Evolutionary conservation across 352 stramenopile species (phyloP).

Genomic region (Discostella stelligera): DNA sequence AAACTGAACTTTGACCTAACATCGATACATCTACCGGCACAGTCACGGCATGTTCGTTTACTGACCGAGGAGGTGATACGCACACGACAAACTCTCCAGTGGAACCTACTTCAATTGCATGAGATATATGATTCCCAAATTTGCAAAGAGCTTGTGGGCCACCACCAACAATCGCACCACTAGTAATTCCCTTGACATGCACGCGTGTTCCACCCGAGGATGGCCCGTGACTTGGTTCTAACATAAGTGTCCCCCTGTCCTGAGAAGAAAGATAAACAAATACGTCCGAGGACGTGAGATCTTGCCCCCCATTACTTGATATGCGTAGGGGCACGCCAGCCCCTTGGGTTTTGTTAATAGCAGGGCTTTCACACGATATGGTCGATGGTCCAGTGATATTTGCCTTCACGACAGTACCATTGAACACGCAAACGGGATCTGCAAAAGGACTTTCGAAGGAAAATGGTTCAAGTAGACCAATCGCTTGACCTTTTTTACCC

Average conservation of each 20-base stretch:
- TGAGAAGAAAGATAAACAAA: slow-evolving; percentile 43
- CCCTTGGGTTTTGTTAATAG: slow-evolving; percentile 25
- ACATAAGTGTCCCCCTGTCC: slow-evolving; percentile 23
- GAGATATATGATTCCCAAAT: slow-evolving; percentile 46
- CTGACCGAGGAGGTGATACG: slow-evolving; percentile 22
- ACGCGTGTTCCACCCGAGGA: slow-evolving; percentile 33
- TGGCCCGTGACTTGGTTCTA: slow-evolving; percentile 50
- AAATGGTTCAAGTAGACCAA: slow-evolving; percentile 30
- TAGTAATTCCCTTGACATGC: slow-evolving; percentile 31
- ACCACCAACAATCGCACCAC: slow-evolving; percentile 16
- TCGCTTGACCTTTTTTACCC: slow-evolving; percentile 10
- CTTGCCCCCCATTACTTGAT: slow-evolving; percentile 42
- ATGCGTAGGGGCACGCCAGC: slow-evolving; percentile 30
- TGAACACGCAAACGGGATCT: slow-evolving; percentile 49
- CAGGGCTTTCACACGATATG: slow-evolving; percentile 43
- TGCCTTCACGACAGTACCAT: slow-evolving; percentile 40
- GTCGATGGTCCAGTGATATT: slow-evolving; percentile 33
- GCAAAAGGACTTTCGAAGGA: slow-evolving; percentile 44
- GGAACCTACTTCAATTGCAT: slow-evolving; percentile 34
- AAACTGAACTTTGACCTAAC: slow-evolving; percentile 33
- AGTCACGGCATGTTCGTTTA: slow-evolving; percentile 25
- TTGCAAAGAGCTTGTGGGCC: slow-evolving; percentile 35
- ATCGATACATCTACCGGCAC: slow-evolving; percentile 45
- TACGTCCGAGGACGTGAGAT: neutral
- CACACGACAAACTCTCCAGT: slow-evolving; percentile 50